Evolutionary conservation across 257 asterid species (phyloP).

Genomic region (Pogostemon cablin): DNA sequence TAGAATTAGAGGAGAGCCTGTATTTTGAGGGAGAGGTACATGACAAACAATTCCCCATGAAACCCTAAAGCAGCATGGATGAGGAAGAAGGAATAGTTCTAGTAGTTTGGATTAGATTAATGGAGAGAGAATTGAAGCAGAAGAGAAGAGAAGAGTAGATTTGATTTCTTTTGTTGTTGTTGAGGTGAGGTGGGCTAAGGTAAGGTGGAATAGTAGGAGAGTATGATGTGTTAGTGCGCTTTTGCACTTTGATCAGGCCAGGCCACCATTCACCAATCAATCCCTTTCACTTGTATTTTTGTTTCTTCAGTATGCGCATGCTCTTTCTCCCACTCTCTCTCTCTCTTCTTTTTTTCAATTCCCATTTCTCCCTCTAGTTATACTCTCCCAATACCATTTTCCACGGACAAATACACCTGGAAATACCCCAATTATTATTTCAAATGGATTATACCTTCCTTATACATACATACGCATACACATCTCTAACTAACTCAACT

Average conservation of each 20-base stretch:
- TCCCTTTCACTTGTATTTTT: background rate
- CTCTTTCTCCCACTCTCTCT: background rate
- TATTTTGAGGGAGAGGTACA: conserved; percentile 52
- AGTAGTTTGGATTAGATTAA: background rate
- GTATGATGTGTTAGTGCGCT: conserved; percentile 34
- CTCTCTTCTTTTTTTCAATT: background rate
- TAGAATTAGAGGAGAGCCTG: conserved; percentile 66
- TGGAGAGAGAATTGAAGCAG: no score
- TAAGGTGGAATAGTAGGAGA: conserved; percentile 5
- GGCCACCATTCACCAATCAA: conserved; percentile 41
- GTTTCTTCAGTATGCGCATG: conserved; percentile 29
- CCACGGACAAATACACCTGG: no score
- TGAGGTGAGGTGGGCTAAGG: conserved; percentile 31
- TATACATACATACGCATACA: no score
- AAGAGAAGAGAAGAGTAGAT: background rate
- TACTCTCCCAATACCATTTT: background rate
- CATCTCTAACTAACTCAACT: no score
- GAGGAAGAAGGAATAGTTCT: conserved; percentile 15
- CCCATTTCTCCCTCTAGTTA: background rate
- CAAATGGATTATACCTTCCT: no score
- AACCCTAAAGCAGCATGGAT: conserved; percentile 19
- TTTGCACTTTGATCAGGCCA: conserved; percentile 33
- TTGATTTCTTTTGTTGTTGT: conserved; percentile 7
- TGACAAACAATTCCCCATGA: conserved; percentile 74
- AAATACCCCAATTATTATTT: no score